Percentiles rank a stretch among this genome's conserved stretches.
Conservation (phyloP, 768 basidiomycete genomes). For the Leucosporidium yakuticum region DNA sequence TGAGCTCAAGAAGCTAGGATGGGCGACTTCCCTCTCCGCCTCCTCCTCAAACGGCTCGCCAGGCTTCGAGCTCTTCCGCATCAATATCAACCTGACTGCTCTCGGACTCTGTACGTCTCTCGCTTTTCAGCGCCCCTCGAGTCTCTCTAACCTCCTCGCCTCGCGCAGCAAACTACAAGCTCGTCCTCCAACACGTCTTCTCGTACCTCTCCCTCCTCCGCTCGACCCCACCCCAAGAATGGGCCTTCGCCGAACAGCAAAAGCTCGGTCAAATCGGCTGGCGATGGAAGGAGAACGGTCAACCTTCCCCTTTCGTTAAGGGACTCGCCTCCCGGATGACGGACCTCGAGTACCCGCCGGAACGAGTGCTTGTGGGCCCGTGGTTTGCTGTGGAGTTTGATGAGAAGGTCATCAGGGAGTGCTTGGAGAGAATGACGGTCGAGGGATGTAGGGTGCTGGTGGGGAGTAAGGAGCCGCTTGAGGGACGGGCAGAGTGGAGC, state of each 20-base stretch:
- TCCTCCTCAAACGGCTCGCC: slow-evolving; percentile 58
- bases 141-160: not conserved
- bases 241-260: slow-evolving; percentile 67
- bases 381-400: slow-evolving; percentile 72
- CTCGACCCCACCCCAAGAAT: slow-evolving; percentile 44
- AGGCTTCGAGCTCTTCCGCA: slow-evolving; percentile 79
- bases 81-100: slow-evolving; percentile 67
- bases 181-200: slow-evolving; percentile 63
- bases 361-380: slow-evolving; percentile 64
- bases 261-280: slow-evolving; percentile 68
- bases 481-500: slow-evolving; percentile 49
- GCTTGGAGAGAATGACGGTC: slow-evolving; percentile 58
- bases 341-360: slow-evolving; percentile 69
- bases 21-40: slow-evolving; percentile 51
- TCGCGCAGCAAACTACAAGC: slow-evolving; percentile 61
- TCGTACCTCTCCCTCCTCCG: slow-evolving; percentile 57
- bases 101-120: slow-evolving; percentile 67
- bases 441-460: slow-evolving; percentile 62
- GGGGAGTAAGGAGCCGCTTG: slow-evolving; percentile 66
- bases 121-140: not conserved
- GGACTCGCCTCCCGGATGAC: slow-evolving; percentile 44
- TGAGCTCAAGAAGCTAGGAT: slow-evolving; percentile 61
- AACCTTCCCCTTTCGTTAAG: slow-evolving; percentile 3
- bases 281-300: slow-evolving; percentile 63
- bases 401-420: slow-evolving; percentile 54